phyloP scores from a whole-genome alignment of 1,139 yeast species.

The Saccharomyces hybrid region DNA sequence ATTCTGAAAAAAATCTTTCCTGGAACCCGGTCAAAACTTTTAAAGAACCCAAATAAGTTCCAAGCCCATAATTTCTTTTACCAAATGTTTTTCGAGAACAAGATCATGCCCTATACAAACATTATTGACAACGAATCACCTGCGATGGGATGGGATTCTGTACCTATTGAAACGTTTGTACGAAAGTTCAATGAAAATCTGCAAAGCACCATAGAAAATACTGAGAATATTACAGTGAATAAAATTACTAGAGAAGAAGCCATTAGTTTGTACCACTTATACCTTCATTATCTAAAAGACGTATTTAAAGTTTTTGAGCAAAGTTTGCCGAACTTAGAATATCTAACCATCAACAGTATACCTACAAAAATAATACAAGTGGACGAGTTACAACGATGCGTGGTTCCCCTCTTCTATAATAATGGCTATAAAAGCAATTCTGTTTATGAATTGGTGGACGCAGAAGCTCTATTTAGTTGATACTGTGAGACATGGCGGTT shows the following conservation, averaged over 20 bases:
- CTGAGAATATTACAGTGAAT: neutral
- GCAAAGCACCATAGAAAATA: conserved; percentile 1
- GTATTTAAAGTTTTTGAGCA: conserved; percentile 22
- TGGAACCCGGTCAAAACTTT: conserved; percentile 12
- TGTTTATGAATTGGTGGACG: conserved; percentile 24
- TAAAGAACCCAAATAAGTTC: conserved; percentile 17
- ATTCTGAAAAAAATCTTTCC: conserved; percentile 22
- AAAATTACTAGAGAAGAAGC: conserved; percentile 17
- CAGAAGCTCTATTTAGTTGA: conserved; percentile 24
- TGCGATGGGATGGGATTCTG: conserved; percentile 21
- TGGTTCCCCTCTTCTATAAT: conserved; percentile 22
- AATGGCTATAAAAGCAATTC: conserved; percentile 23
- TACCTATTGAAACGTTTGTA: conserved; percentile 19
- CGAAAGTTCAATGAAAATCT: conserved; percentile 12
- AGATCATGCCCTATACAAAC: conserved; percentile 27
- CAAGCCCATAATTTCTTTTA: conserved; percentile 19
- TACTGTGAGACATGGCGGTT: neutral
- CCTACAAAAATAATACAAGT: conserved; percentile 23
- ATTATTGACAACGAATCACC: conserved; percentile 22
- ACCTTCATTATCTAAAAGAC: conserved; percentile 26
- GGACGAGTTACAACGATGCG: conserved; percentile 24
- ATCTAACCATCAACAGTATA: conserved; percentile 23
- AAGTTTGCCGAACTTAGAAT: conserved; percentile 19
- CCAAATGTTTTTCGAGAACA: conserved; percentile 23
- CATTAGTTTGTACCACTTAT: conserved; percentile 21